Evolutionary conservation across 495 filamentous ascomycete genomes (phyloP), one percentile per base, ranked within the genome.

Genomic region (Peziza echinospora): DNA sequence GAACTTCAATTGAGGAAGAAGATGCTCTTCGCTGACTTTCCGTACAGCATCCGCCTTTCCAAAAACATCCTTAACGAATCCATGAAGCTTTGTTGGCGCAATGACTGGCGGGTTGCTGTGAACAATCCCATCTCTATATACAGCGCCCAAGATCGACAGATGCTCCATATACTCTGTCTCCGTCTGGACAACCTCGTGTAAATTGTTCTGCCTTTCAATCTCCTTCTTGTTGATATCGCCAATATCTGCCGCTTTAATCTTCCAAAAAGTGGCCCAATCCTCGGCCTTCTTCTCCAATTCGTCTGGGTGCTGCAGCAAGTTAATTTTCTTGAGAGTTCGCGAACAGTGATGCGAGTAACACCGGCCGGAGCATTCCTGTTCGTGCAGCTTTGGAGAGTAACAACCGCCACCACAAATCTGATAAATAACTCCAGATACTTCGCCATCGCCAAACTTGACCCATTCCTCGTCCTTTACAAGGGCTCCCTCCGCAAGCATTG

Each of bases 301-400:
- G n/a, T 50, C 42, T 7, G 47, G 49, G 24, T 58, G 42, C 8
- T 53, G 50, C 3, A 45, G 43, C 17, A 96, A 64, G 49, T 93
- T 89, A 49, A 92, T 80, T 62, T 93, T 96, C 67, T 86, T 92
- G 48, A 96, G 60, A 2, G 89, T 99, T 47, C 89, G 67, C 61
- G 84, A 84, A 58, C 89, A 99, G 62, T 93, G 85, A 56, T 86
- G 74, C 24, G 86, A 82, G 61, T 99, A 99, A 60, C 89, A 99
- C 41, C 89, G 69, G 19, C 80, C 81, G 39, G 76, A 70, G 16
- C 69, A 64, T 46, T 84, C 73, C 21, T 75, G 65, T 26, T 81
- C 74, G 56, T 99, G 89, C 13, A 96, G 58, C 48, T 73, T 76
- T 6, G 82, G 70, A 3, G 86, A 76, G 59, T 96, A 99, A 60